These are phyloP conservation scores for Curvularia sp. DNA, from an alignment of 2,329 filamentous ascomycete species.

Conservation along the genomic window DNA sequence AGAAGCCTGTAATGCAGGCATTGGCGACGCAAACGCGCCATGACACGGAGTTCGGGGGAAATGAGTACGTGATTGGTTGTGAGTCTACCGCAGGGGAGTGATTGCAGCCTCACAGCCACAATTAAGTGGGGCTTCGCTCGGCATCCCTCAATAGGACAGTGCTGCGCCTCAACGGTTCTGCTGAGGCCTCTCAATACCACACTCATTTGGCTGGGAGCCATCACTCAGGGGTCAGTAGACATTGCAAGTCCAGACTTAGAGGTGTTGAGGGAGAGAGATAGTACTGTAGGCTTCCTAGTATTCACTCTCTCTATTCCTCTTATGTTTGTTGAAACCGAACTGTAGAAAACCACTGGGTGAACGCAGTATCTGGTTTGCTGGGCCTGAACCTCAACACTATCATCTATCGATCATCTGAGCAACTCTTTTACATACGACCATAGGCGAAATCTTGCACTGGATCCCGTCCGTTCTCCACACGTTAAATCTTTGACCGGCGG, in stretches of 20 bases:
- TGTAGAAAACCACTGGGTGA: no score
- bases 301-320: no score
- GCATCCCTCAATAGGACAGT: background rate
- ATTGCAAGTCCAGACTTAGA: background rate
- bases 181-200: background rate
- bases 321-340: no score
- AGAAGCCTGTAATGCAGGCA: constrained; percentile 15
- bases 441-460: no score
- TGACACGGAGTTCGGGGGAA: constrained; percentile 22
- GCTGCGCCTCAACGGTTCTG: background rate
- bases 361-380: no score
- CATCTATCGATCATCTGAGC: no score
- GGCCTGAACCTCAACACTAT: no score
- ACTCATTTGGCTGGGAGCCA: no score
- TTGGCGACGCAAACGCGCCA: constrained; percentile 11
- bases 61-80: constrained; percentile 17
- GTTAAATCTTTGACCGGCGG: no score
- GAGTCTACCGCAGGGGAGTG: background rate
- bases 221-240: background rate
- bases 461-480: no score
- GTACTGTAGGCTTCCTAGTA: background rate
- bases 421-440: no score
- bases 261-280: background rate
- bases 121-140: constrained; percentile 11
- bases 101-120: constrained; percentile 9